Evolutionary conservation across 2,329 filamentous ascomycete species (phyloP), one percentile per base, ranked within the genome.

Genomic region (Curvularia sp.): DNA sequence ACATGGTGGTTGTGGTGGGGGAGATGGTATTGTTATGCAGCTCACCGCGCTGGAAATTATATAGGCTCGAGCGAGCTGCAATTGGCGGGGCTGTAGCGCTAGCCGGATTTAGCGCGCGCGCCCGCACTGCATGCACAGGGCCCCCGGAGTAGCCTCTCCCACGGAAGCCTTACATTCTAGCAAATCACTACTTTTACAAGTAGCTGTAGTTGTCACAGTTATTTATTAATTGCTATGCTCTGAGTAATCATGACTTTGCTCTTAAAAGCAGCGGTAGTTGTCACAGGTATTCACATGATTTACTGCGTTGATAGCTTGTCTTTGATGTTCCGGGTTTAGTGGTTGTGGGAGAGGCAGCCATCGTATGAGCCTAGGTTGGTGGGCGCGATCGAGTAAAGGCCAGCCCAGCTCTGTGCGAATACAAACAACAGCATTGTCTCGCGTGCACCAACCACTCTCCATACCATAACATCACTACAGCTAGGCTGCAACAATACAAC

Each of bases 31-130:
- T 42, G 55, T 7, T 43, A 44, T 43, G 20, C 41, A 43, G 28
- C 33, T 22, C 4, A 22, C 46, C 52, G 56, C 56, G 55, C 24
- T 49, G 55, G 52, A 55, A 58, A 55, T 63, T 63, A 52, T 62
- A 54, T 49, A 56, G 63, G 63, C 62, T 71, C 69, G 22, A 73
- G 68, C 22, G 64, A 68, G 51, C 46, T 43, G 48, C 31, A 42
- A 53, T 61, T 63, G 60, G 69, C 61, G 67, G 69, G 69, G 67
- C 64, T 33, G 57, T 39, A 46, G 55, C 69, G 61, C 70, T 72
- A 73, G 58, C 60, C 70, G 52, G 58, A 55, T 59, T 67, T 62
- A 58, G 67, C 66, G 55, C 49, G 53, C 58, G 57, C 49, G 58
- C 53, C 53, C 58, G 57, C 53, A 61, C 41, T 61, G 64, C 63